Percentiles rank a stretch among this genome's conserved stretches.
phyloP scores from a whole-genome alignment of 2,329 filamentous ascomycete genomes.

The Teratosphaeriaceae sp. region DNA sequence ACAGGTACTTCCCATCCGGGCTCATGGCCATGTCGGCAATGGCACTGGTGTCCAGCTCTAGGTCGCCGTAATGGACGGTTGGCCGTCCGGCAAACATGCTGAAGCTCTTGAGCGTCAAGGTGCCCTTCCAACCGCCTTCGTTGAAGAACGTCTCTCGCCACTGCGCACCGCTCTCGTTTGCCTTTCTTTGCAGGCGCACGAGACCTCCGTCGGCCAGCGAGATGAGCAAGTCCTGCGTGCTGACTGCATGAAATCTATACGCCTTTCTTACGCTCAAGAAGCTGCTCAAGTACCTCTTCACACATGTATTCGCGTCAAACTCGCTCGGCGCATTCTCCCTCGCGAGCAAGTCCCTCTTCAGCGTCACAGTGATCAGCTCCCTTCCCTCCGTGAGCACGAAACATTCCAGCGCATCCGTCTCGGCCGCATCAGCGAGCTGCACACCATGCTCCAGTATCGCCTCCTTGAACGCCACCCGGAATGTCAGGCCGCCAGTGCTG shows the following conservation, averaged over 20 bases:
- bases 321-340: slow-evolving; percentile 54
- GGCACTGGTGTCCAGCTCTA: slow-evolving; percentile 60
- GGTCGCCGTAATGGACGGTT: slow-evolving; percentile 56
- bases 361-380: slow-evolving; percentile 74
- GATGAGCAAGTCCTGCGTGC: slow-evolving; percentile 66
- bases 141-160: slow-evolving; percentile 70
- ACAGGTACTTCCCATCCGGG: slow-evolving; percentile 48
- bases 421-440: slow-evolving; percentile 70
- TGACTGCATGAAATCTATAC: slow-evolving; percentile 72
- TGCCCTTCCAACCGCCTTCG: slow-evolving; percentile 60
- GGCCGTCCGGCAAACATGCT: slow-evolving; percentile 60
- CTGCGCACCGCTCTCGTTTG: slow-evolving; percentile 44
- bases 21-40: slow-evolving; percentile 53
- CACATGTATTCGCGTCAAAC: slow-evolving; percentile 66
- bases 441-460: slow-evolving; percentile 72
- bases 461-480: slow-evolving; percentile 77
- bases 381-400: slow-evolving; percentile 75
- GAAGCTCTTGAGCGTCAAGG: slow-evolving; percentile 55
- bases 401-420: slow-evolving; percentile 69
- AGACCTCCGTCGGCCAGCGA: slow-evolving; percentile 75
- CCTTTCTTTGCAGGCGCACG: slow-evolving; percentile 59
- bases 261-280: slow-evolving; percentile 70
- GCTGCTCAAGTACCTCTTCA: slow-evolving; percentile 66
- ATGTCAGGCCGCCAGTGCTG: slow-evolving; percentile 51
- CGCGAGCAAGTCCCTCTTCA: slow-evolving; percentile 76